Base-by-base conservation (phyloP, 352 stramenopile species). In the Phytophthora capsici region DNA sequence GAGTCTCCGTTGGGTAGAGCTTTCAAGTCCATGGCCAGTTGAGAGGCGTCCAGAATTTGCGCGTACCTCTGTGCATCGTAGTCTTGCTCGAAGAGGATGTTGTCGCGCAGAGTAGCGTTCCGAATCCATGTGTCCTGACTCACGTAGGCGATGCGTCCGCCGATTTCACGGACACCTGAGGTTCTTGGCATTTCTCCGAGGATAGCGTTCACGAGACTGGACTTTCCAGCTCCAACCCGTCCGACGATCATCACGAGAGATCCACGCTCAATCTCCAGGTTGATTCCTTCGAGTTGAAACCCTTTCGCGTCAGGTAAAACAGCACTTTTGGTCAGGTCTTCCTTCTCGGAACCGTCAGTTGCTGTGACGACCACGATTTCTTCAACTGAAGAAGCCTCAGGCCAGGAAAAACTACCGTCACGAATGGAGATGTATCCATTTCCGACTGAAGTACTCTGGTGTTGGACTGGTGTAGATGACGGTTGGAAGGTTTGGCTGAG, bases 81-180 rank as follows among this genome's bases (percentile, higher is more conserved):
- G 7, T 68, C 38, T 44, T 68, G 48, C 2, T 65, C 76, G 58
- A 91, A 98, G 12, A 97, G 64, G 47, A 98, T 97, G 63, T 98
- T 98, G 6, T 98, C 83, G 6, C 75, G 61, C 5, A 98, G 61
- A 23, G 87, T 97, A 9, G 79, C 66, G 62, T 98, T 97, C 20
- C 95, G 73, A 53, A 98, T 98, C 88, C 90, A 98, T 6, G 93
- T 71, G 37, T 94, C 78, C 71, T 98, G 95, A n/a, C 82, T 82
- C 43, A 83, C 90, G 71, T 97, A 98, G 20, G 92, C 80, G 0
- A 89, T 26, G 0, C 59, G 45, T 9, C 78, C 80, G 3, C 43
- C 46, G 1, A 84, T 67, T 0, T 47, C 19, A 7, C 78, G 47
- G 2, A 57, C 41, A 8, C 78, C 73, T 2, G 43, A 46, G 0